Evolutionary conservation across 2,329 filamentous ascomycete genomes (phyloP), one percentile per base, ranked within the genome.

Genomic region (Scleromitrula shiraiana): DNA sequence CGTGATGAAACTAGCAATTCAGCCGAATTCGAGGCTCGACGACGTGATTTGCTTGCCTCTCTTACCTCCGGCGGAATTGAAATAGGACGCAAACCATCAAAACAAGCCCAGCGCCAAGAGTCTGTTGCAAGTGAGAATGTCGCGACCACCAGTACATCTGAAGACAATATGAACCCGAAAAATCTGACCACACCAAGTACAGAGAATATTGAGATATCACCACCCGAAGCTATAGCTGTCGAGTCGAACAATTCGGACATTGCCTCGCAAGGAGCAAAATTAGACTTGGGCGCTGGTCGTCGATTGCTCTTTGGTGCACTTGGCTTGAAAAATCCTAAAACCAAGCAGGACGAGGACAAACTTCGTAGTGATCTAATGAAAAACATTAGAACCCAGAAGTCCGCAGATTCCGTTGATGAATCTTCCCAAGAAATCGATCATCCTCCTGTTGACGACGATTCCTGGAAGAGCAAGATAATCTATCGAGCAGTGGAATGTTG

Each of bases 401-500:
- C 67, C 37, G 49, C 53, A 10, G 58, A 60, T 22, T 14, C 33
- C 2, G 17, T 36, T 20, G 53, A 50, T 38, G 48, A 54, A 15
- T 46, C 56, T 19, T 12, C 49, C n/a, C n/a, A 10, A 7, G 51
- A 60, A 10, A 50, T 56, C 20, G 49, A 54, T 40, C 49, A 57
- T 7, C 64, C 68, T 14, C 65, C 69, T 23, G 69, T 76, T 37
- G 73, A 79, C 37, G 67, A 75, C 0, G 74, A 85, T 24, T 74
- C 77, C 19, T 96, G 90, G 90, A 78, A 78, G 56, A 69, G 78
- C 4, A 88, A 81, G 56, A 82, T 96, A 51, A 75, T 71, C 9
- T 80, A 95, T 52, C 76, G 78, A 20, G 90, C 88, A 19, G 86
- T 94, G 1, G 91, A 97, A 64, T 96, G 90, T 65, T 79, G 81